These are phyloP conservation scores for Metschnikowia arizonensis DNA, from an alignment of 805 yeast genomes.

Conservation along the genomic window DNA sequence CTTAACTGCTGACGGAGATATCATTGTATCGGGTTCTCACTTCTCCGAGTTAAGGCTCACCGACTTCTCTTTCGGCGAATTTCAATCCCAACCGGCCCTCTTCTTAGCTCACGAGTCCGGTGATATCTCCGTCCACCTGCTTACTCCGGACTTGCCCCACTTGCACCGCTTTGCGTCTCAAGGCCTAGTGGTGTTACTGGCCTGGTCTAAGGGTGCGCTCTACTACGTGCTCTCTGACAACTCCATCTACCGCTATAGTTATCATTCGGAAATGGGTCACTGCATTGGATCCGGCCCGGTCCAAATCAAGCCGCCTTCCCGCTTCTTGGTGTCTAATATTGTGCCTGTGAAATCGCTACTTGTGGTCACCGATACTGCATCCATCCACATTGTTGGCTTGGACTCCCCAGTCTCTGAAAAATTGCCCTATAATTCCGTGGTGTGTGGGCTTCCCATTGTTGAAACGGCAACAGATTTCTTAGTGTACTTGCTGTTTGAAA, in stretches of 20 bases:
- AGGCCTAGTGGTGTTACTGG: slow-evolving; percentile 19
- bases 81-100: slow-evolving; percentile 7
- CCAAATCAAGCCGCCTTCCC: slow-evolving; percentile 8
- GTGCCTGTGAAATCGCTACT: not conserved
- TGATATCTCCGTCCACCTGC: slow-evolving; percentile 15
- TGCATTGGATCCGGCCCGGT: not conserved
- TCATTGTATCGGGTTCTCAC: slow-evolving; percentile 21
- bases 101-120: slow-evolving; percentile 19
- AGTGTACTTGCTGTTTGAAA: slow-evolving; percentile 11
- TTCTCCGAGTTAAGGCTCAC: slow-evolving; percentile 23
- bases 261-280: not conserved
- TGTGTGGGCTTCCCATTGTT: slow-evolving; percentile 7
- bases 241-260: slow-evolving; percentile 14
- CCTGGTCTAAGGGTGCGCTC: slow-evolving; percentile 8
- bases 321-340: slow-evolving; percentile 16
- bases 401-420: not conserved
- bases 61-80: slow-evolving; percentile 25
- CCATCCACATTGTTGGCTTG: slow-evolving; percentile 2
- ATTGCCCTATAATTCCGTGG: slow-evolving; percentile 9
- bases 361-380: slow-evolving; percentile 11
- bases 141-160: slow-evolving; percentile 9
- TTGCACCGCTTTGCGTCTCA: slow-evolving; percentile 4
- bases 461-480: not conserved
- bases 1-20: slow-evolving; percentile 19
- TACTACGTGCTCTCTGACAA: slow-evolving; percentile 18